Conservation (phyloP, 2,329 filamentous ascomycete species). For the Penicillium sp. region DNA sequence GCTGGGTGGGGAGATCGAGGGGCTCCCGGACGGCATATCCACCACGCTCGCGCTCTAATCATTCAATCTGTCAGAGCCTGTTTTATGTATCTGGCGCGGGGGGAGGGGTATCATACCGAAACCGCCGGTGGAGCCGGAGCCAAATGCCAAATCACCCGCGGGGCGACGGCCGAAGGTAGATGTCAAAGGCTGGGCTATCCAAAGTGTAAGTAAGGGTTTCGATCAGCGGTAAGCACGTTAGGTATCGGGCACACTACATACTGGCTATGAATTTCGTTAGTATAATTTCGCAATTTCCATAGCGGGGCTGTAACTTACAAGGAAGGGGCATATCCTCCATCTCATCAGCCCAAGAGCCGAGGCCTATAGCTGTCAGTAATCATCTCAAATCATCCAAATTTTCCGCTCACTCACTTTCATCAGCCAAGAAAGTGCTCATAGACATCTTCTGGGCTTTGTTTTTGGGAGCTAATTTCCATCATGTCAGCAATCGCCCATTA, state of each 20-base stretch:
- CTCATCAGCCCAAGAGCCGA: conserved; percentile 97
- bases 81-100: not conserved
- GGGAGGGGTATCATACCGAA: conserved; percentile 23
- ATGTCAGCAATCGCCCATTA: not conserved
- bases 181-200: conserved; percentile 41
- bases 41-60: conserved; percentile 38
- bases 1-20: conserved; percentile 83
- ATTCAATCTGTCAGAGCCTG: conserved; percentile 16
- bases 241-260: conserved; percentile 19
- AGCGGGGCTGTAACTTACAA: conserved; percentile 54
- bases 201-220: conserved; percentile 19
- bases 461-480: conserved; percentile 62
- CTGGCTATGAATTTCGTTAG: conserved; percentile 30
- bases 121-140: conserved; percentile 27
- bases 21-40: conserved; percentile 57
- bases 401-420: conserved; percentile 68
- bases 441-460: conserved; percentile 95
- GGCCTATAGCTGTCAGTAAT: conserved; percentile 50
- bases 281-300: conserved; percentile 5
- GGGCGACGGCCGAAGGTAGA: conserved; percentile 51
- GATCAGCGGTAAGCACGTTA: conserved; percentile 1
- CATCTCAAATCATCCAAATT: conserved; percentile 5
- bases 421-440: conserved; percentile 90
- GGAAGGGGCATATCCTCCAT: conserved; percentile 82
- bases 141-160: conserved; percentile 43